These are phyloP conservation scores for Sporopachydermia quercuum DNA, from an alignment of 805 yeast species.

Conservation along the genomic window DNA sequence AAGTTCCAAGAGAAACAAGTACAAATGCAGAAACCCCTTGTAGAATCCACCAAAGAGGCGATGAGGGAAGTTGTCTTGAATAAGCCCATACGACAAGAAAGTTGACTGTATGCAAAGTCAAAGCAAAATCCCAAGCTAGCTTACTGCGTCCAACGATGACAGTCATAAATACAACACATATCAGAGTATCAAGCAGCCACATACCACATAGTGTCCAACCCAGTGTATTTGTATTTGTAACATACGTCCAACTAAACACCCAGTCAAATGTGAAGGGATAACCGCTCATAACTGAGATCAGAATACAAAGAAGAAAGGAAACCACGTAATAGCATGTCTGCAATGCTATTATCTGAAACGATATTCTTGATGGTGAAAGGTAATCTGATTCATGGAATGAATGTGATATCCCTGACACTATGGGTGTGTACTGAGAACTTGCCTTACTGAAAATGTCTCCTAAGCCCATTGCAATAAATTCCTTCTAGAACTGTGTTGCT, in stretches of 20 bases:
- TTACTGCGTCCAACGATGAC: conserved; percentile 85
- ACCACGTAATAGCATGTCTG: conserved; percentile 69
- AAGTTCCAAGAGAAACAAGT: conserved; percentile 71
- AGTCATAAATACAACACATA: conserved; percentile 75
- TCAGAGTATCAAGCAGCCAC: conserved; percentile 74
- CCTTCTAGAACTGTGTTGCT: too few relatives aligned
- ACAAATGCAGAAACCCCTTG: conserved; percentile 55
- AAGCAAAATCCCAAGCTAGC: conserved; percentile 90
- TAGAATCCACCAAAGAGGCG: conserved; percentile 71
- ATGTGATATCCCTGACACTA: neutral
- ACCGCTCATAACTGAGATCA: conserved; percentile 58
- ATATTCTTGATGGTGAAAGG: conserved; percentile 41
- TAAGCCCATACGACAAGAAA: conserved; percentile 52
- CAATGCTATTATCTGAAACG: conserved; percentile 59
- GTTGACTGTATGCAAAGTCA: conserved; percentile 81
- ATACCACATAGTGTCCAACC: conserved; percentile 61
- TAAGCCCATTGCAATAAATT: too few relatives aligned
- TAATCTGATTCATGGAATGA: conserved; percentile 20
- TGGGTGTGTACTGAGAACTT: too few relatives aligned
- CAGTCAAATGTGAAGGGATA: conserved; percentile 49
- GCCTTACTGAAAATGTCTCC: too few relatives aligned
- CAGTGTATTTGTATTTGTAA: conserved; percentile 60
- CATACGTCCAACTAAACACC: conserved; percentile 69
- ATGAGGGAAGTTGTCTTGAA: conserved; percentile 52
- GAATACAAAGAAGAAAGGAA: conserved; percentile 50